Evolutionary conservation across 257 asterid species (phyloP), one percentile per base, ranked within the genome.

Genomic region (Verbascum thapsus): DNA sequence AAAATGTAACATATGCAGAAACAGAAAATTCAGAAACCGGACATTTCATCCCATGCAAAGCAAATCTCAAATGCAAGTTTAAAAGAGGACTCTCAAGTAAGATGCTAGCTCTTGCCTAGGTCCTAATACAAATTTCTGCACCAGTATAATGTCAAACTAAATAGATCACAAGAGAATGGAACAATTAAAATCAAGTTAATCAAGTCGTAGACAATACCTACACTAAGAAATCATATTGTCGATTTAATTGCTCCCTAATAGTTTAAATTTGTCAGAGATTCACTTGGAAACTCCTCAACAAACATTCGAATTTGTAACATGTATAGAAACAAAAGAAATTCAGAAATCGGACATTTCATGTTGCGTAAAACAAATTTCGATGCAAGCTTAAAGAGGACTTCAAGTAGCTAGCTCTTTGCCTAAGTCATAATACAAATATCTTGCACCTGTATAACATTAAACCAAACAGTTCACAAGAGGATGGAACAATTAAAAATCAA

Each of bases 1-100:
- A 45, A 64, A 30, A 17, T 49, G 50, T 39, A 18, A 50, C n/a
- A 49, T 15, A 7, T 7, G 58, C 3, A 61, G 32, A 26, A 63
- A 12, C 7, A 61, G 32, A 26, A 63, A 12, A 5, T 0, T 6
- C 6, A 53, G 47, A 43, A 61, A 41, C 12, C 7, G 13, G 61
- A 75, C n/a, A 51, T 52, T 30, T 53, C 63, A 60, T n/a, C n/a
- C n/a, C 43, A 35, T 20, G n/a, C n/a, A 20, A 65, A 23, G 43
- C 16, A n/a, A 52, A 43, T 26, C 52, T 47, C 62, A 34, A 37
- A 60, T 41, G 55, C 69, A 32, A 37, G 42, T 35, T 49, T 37
- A 26, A 55, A 11, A 32, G 48, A 17, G 37, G 48, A 56, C 44
- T 53, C 40, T 22, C 68, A 11, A 62, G 65, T 43, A 45, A n/a